Evolutionary conservation across 192 early-diverging fungal species (phyloP), one percentile per base, ranked within the genome.

Genomic region (Podila epigama): DNA sequence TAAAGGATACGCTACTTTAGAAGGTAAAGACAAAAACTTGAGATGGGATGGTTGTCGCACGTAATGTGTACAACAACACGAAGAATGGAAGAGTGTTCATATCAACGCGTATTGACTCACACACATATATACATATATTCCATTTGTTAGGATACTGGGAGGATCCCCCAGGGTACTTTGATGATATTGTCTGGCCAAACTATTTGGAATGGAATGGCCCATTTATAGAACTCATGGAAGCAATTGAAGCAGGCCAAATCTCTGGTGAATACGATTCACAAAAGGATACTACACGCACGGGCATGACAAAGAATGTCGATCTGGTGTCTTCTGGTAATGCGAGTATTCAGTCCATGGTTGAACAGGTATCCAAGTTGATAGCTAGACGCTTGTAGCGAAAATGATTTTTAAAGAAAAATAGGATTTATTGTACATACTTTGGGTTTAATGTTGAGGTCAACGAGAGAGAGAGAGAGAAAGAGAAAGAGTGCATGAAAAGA

Each of bases 161-260:
- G 0, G 92, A 94, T 69, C 90, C 92, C 20, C 90, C 91, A 4
- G 88, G 87, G 16, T 94, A 92, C 63, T 94, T 94, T 82, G 89
- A 92, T 66, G 50, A 66, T 9, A 81, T 92, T 55, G 92, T 94
- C 3, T 94, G 90, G 90, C 91, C 92, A n/a, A 85, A 92, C 58
- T 92, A 87, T 72, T 18, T 88, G 59, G 73, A 62, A 31, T 82
- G 48, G 51, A 81, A 86, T 34, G 44, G 50, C 7, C 87, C 86
- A 22, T 68, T 85, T 33, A 40, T 64, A 6, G 55, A 64, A 6
- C 13, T 77, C 16, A 53, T 56, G 22, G 60, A 68, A 20, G 60
- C 66, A 0, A 64, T 77, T 34, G 73, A 77, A 35, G 51, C 44
- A 2, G 73, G 61, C 4, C n/a, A 51, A 22, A 61, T 59, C 4